Conservation (phyloP, 805 yeast genomes). For the Candida dendrica region DNA sequence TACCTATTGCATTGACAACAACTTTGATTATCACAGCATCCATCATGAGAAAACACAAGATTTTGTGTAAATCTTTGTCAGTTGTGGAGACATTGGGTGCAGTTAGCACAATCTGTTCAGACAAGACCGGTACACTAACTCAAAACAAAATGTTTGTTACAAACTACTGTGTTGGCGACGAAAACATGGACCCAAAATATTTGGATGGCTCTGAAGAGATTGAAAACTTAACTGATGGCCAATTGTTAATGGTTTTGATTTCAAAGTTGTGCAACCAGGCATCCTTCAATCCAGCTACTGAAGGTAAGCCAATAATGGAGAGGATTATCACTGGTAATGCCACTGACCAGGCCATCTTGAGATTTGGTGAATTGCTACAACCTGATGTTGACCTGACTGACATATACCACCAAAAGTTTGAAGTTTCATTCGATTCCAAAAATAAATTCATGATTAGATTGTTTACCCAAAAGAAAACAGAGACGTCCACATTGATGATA, state of each 20-base stretch:
- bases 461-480: conserved; percentile 11
- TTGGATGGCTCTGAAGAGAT: conserved; percentile 1
- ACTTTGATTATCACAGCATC: conserved; percentile 41
- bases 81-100: conserved; percentile 53
- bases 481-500: conserved; percentile 16
- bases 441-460: conserved; percentile 36
- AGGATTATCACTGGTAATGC: conserved; percentile 36
- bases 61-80: conserved; percentile 39
- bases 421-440: conserved; percentile 38
- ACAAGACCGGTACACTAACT: conserved; percentile 42
- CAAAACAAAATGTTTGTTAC: conserved; percentile 41
- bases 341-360: conserved; percentile 38
- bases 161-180: conserved; percentile 9
- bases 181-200: background rate
- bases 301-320: conserved; percentile 9
- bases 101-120: conserved; percentile 38
- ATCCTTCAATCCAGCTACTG: conserved; percentile 14
- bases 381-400: conserved; percentile 7
- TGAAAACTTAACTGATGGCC: conserved; percentile 4
- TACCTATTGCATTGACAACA: conserved; percentile 44
- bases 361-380: conserved; percentile 24
- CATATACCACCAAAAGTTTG: conserved; percentile 21
- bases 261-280: conserved; percentile 31
- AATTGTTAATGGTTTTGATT: conserved; percentile 10
- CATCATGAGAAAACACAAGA: conserved; percentile 35